phyloP scores from a whole-genome alignment of 495 filamentous ascomycete species.

The Hypoxylon rickii region DNA sequence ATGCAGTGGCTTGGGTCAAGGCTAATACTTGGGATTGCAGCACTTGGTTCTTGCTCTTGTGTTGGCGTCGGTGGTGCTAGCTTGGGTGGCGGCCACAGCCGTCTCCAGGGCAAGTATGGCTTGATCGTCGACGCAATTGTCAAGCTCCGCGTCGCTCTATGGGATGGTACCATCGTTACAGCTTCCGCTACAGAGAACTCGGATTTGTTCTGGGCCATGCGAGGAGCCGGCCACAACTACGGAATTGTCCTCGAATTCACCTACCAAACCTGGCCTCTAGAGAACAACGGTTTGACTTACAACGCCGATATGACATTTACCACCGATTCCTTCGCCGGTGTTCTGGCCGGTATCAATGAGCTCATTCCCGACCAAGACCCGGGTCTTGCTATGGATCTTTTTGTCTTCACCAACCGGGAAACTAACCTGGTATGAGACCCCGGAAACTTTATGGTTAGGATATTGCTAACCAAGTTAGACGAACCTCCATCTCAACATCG shows the following conservation, averaged over 20 bases:
- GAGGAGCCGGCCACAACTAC: slow-evolving; percentile 57
- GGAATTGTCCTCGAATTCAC: slow-evolving; percentile 42
- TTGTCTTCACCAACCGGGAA: not conserved
- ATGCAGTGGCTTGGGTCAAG: too few species aligned
- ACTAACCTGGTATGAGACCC: not conserved
- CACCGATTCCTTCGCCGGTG: slow-evolving; percentile 4
- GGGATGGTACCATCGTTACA: slow-evolving; percentile 54
- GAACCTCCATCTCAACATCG: not conserved
- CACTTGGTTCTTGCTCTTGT: slow-evolving; percentile 39
- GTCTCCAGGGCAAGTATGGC: slow-evolving; percentile 61
- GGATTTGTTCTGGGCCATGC: slow-evolving; percentile 57
- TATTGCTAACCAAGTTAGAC: not conserved
- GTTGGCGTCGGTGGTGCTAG: slow-evolving; percentile 64
- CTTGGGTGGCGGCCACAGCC: slow-evolving; percentile 64
- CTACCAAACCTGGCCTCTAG: slow-evolving; percentile 6
- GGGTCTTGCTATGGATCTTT: not conserved
- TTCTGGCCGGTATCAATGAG: slow-evolving; percentile 5
- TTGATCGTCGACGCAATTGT: slow-evolving; percentile 61
- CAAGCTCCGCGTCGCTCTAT: slow-evolving; percentile 63
- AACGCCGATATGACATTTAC: slow-evolving; percentile 12
- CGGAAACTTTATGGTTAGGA: not conserved
- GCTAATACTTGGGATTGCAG: not conserved
- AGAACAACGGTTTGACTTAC: slow-evolving; percentile 5
- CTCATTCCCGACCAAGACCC: slow-evolving; percentile 1
- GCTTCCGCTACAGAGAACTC: slow-evolving; percentile 47